These are phyloP conservation scores for Scenedesmus sp. DNA, from an alignment of 163 green algal genomes.

Conservation along the genomic window DNA sequence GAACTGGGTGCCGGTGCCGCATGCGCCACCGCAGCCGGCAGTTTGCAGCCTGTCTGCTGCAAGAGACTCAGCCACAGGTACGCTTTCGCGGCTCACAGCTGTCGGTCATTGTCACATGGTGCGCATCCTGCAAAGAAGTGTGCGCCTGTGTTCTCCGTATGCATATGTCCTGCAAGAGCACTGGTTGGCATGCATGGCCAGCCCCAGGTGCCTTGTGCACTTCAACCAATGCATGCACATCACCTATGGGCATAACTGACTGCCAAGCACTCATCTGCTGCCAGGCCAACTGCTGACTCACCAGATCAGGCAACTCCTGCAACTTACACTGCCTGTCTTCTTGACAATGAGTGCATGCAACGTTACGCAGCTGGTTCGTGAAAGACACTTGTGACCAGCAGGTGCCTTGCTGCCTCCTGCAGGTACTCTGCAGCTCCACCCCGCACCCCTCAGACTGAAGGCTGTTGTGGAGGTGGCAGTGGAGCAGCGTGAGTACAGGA, in stretches of 20 bases:
- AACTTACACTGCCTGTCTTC: neutral
- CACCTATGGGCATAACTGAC: neutral
- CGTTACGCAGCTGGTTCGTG: neutral
- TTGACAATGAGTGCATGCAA: neutral
- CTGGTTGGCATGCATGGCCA: too few relatives aligned
- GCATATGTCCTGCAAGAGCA: neutral
- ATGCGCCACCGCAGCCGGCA: conserved; percentile 1
- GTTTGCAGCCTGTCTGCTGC: neutral
- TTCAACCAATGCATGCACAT: too few relatives aligned
- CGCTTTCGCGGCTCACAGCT: neutral
- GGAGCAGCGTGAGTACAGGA: conserved; percentile 28
- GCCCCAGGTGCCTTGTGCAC: neutral
- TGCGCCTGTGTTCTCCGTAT: too few relatives aligned
- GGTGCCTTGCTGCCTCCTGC: neutral
- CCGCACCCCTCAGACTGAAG: neutral
- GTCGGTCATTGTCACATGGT: neutral
- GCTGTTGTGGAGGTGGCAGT: conserved; percentile 15
- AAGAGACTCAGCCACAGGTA: neutral
- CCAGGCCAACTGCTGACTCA: neutral
- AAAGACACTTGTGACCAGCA: neutral
- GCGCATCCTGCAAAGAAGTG: too few relatives aligned
- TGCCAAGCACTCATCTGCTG: neutral
- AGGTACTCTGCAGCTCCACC: conserved; percentile 13
- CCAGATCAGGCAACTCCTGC: neutral
- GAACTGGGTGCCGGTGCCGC: conserved; percentile 42